Percentiles rank a stretch among this genome's conserved stretches.
phyloP scores from a whole-genome alignment of 2,329 filamentous ascomycete species.

The Allantophomopsis lycopodina region DNA sequence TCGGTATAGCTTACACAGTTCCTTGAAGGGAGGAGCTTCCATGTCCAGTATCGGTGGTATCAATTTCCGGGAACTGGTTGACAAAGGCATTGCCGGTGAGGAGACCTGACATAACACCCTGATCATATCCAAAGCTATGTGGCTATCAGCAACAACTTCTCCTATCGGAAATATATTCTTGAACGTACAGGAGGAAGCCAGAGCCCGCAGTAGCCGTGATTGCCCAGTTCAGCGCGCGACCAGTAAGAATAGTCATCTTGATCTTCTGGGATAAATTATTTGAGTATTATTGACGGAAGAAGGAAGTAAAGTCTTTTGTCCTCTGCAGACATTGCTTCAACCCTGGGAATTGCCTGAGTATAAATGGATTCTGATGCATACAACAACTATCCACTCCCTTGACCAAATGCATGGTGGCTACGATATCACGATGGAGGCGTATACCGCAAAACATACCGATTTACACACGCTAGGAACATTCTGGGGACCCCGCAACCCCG shows the following conservation, averaged over 20 bases:
- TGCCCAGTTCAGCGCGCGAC: constrained; percentile 22
- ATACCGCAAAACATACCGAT: too few species aligned
- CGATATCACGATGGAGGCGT: too few species aligned
- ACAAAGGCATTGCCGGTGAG: constrained; percentile 51
- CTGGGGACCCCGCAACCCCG: too few species aligned
- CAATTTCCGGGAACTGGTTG: constrained; percentile 33
- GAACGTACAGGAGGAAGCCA: constrained; percentile 19
- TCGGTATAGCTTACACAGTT: constrained; percentile 18
- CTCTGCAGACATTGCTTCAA: too few species aligned
- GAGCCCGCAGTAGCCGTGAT: constrained; percentile 21
- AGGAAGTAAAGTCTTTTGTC: too few species aligned
- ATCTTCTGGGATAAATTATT: not conserved
- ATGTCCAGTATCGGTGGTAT: constrained; percentile 16
- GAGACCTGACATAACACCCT: constrained; percentile 61
- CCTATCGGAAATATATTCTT: constrained; percentile 11
- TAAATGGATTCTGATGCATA: too few species aligned
- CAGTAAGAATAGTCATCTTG: constrained; percentile 15
- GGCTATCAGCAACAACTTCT: too few species aligned
- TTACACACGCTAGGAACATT: too few species aligned
- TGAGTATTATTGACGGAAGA: too few species aligned
- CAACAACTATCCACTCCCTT: too few species aligned
- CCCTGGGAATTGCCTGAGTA: too few species aligned
- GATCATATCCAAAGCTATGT: constrained; percentile 37
- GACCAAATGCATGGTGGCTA: too few species aligned
- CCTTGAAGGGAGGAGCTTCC: constrained; percentile 29